Evolutionary conservation across 306 rosid species (phyloP).

Genomic region (Inga oerstediana): DNA sequence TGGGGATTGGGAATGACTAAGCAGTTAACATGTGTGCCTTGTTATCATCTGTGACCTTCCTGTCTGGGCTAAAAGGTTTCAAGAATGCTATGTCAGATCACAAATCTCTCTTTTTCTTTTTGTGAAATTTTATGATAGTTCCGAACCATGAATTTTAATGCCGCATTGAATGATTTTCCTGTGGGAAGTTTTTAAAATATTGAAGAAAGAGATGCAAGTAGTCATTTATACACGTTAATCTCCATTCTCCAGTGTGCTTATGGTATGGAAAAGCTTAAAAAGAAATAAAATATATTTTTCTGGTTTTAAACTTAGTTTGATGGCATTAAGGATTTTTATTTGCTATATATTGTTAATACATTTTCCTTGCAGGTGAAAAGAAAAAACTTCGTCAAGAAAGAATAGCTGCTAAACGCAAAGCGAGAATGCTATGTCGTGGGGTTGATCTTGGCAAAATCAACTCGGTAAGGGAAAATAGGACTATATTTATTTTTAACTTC

Average conservation of each 20-base stretch:
- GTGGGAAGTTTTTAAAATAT: not conserved
- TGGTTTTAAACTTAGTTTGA: not conserved
- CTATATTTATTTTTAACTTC: conserved; percentile 1
- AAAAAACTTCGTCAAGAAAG: conserved; percentile 78
- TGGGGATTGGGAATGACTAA: conserved; percentile 3
- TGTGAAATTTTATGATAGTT: not conserved
- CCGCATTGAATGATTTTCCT: conserved; percentile 14
- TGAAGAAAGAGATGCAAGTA: not conserved
- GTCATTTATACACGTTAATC: not conserved
- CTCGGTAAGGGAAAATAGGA: conserved; percentile 46
- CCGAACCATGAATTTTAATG: conserved; percentile 13
- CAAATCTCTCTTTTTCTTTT: not conserved
- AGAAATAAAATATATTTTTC: not conserved
- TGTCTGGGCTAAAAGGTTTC: conserved; percentile 20
- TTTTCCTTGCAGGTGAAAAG: conserved; percentile 62
- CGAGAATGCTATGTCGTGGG: conserved; percentile 74
- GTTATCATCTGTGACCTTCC: conserved; percentile 9
- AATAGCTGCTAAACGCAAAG: conserved; percentile 71
- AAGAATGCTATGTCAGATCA: conserved; percentile 20
- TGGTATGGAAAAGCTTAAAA: not conserved
- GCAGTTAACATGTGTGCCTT: not conserved
- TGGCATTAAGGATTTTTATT: conserved; percentile 15
- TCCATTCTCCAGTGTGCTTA: not conserved
- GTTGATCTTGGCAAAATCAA: conserved; percentile 81
- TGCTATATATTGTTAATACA: conserved; percentile 27